A percentile compares a stretch with the other conserved stretches of the same genome.
These are phyloP conservation scores for Metarhizium robertsii DNA, from an alignment of 2,329 filamentous ascomycete species.

Conservation along the genomic window DNA sequence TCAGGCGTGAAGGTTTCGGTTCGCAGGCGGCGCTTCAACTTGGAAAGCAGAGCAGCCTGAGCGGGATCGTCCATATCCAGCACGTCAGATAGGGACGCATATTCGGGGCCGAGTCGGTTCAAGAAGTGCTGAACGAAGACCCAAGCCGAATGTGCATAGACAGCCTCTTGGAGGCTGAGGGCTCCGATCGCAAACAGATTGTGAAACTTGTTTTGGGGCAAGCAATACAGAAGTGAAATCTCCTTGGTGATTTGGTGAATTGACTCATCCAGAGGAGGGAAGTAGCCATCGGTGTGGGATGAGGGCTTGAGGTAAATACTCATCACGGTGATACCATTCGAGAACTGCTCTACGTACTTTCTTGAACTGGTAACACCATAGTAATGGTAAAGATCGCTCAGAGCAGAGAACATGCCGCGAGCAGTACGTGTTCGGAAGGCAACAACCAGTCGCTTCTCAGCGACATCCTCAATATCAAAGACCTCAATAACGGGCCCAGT, in stretches of 20 bases:
- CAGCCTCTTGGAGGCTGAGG: constrained; percentile 89
- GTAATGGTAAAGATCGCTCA: constrained; percentile 97
- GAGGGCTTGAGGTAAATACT: constrained; percentile 84
- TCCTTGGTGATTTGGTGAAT: constrained; percentile 99
- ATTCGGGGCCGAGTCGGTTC: constrained; percentile 88
- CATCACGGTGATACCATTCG: constrained; percentile 95
- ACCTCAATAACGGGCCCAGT: constrained; percentile 96
- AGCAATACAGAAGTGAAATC: constrained; percentile 91
- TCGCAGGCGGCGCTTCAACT: constrained; percentile 89
- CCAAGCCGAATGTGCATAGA: constrained; percentile 96
- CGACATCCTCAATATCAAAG: constrained; percentile 85
- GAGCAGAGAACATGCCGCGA: constrained; percentile 84
- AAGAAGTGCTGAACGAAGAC: constrained; percentile 97
- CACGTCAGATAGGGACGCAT: constrained; percentile 73
- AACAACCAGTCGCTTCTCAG: constrained; percentile 89
- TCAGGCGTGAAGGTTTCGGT: constrained; percentile 97
- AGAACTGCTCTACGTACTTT: constrained; percentile 98
- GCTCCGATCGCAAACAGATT: constrained; percentile 75
- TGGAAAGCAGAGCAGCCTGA: constrained; percentile 80
- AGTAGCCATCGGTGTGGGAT: constrained; percentile 43
- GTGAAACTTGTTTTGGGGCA: constrained; percentile 96
- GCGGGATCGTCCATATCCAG: constrained; percentile 73
- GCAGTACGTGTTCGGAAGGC: constrained; percentile 92
- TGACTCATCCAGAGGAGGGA: constrained; percentile 80
- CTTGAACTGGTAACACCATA: constrained; percentile 92